Evolutionary conservation across 208 protist species (phyloP).

Genomic region (Borovskyia barvae): DNA sequence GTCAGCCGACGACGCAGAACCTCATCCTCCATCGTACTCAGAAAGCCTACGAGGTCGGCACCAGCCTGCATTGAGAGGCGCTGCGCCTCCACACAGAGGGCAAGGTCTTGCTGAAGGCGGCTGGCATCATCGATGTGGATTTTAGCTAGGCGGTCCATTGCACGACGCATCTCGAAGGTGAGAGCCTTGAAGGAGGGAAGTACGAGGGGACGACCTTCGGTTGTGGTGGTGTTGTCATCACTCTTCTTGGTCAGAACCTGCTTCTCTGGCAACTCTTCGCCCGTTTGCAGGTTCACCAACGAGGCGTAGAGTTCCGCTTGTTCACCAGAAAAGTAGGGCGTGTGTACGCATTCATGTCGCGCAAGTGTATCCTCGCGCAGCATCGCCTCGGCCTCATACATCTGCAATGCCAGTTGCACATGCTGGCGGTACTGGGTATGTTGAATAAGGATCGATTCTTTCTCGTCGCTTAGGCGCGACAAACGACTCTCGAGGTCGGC

Average conservation of each 20-base stretch:
- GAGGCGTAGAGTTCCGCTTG: conserved; percentile 16
- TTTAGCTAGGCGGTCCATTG: conserved; percentile 32
- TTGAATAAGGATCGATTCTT: conserved; percentile 61
- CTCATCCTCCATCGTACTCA: conserved; percentile 55
- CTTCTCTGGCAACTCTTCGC: background rate
- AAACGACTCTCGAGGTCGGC: conserved; percentile 62
- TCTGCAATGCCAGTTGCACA: conserved; percentile 61
- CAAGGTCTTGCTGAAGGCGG: conserved; percentile 25
- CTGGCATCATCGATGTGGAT: conserved; percentile 49
- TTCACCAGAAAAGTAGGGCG: conserved; percentile 39
- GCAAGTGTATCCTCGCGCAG: conserved; percentile 46
- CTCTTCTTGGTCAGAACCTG: background rate
- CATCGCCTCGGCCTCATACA: conserved; percentile 26
- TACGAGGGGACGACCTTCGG: background rate
- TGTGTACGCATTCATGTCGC: conserved; percentile 51
- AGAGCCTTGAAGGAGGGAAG: conserved; percentile 33
- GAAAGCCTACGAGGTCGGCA: conserved; percentile 42
- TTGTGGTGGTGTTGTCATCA: background rate
- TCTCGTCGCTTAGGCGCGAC: conserved; percentile 47
- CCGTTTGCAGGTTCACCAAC: conserved; percentile 24
- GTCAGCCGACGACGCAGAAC: conserved; percentile 29
- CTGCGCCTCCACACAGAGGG: conserved; percentile 36
- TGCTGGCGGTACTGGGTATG: conserved; percentile 77
- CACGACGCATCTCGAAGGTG: conserved; percentile 22
- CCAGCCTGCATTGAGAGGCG: conserved; percentile 23